phyloP scores from a whole-genome alignment of 2,329 filamentous ascomycete genomes.

The Ambrosiella beaveri region DNA sequence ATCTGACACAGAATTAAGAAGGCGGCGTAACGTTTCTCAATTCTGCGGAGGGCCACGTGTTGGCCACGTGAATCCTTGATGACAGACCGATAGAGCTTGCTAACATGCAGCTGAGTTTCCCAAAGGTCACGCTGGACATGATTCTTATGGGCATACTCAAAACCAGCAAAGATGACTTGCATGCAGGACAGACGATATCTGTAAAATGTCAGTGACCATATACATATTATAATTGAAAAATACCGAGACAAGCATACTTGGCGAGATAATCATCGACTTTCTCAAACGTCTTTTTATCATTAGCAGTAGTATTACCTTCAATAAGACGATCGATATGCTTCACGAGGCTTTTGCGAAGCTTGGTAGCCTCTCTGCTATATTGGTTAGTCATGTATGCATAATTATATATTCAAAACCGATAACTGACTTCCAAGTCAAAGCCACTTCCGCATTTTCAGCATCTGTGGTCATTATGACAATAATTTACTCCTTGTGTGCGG shows the following conservation, averaged over 20 bases:
- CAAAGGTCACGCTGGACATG: constrained; percentile 58
- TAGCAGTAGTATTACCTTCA: constrained; percentile 20
- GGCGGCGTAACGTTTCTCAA: constrained; percentile 63
- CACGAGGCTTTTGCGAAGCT: constrained; percentile 25
- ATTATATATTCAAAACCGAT: neutral
- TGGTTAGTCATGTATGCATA: neutral
- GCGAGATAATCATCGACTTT: constrained; percentile 27
- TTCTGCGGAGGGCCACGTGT: constrained; percentile 49
- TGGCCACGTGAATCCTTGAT: constrained; percentile 13
- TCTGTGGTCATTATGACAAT: constrained; percentile 7
- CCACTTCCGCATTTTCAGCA: constrained; percentile 11
- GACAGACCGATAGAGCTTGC: constrained; percentile 42
- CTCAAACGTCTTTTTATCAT: constrained; percentile 27
- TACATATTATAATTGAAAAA: neutral
- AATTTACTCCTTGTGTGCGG: neutral
- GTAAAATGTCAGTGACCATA: neutral
- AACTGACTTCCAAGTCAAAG: constrained; percentile 14
- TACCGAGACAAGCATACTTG: constrained; percentile 20
- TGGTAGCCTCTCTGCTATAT: constrained; percentile 24
- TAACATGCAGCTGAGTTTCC: constrained; percentile 62
- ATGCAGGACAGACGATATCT: constrained; percentile 47
- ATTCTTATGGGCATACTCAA: constrained; percentile 43
- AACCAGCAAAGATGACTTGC: constrained; percentile 54
- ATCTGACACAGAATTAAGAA: constrained; percentile 78
- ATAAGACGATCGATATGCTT: constrained; percentile 28